These are phyloP conservation scores for Pseudozyma sp. DNA, from an alignment of 1,284 basidiomycete species.

Conservation along the genomic window DNA sequence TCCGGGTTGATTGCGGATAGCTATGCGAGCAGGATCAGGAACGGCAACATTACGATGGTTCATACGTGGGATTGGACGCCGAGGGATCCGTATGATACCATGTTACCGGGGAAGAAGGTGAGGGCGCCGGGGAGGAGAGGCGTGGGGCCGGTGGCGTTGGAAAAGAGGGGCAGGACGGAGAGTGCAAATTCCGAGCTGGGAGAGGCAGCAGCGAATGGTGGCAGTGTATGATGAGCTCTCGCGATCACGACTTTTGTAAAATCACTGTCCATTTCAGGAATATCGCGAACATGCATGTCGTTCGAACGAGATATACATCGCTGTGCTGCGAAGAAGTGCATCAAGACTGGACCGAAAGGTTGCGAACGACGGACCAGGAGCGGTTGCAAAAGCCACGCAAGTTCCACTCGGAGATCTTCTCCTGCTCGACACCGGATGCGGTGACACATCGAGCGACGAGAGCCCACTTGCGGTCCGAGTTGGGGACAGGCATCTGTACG, in stretches of 20 bases:
- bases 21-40: constrained; percentile 47
- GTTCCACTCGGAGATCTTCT: constrained; percentile 45
- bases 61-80: constrained; percentile 61
- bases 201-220: constrained; percentile 2
- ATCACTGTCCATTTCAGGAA: background rate
- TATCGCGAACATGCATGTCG: too few species aligned
- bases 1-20: constrained; percentile 48
- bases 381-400: constrained; percentile 54
- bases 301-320: too few species aligned
- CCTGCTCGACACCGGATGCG: constrained; percentile 43
- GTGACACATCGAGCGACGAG: constrained; percentile 44
- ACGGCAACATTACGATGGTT: constrained; percentile 59
- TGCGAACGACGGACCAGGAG: constrained; percentile 51
- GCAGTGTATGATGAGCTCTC: background rate
- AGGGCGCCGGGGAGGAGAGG: constrained; percentile 22
- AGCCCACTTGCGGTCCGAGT: constrained; percentile 7
- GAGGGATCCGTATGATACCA: constrained; percentile 45
- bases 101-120: constrained; percentile 44
- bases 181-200: constrained; percentile 17
- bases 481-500: constrained; percentile 11
- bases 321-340: background rate
- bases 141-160: constrained; percentile 32
- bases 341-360: constrained; percentile 16
- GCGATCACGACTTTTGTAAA: background rate
- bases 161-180: constrained; percentile 32